Evolutionary conservation across 1,284 basidiomycete genomes (phyloP), one percentile per base, ranked within the genome.

Genomic region (Ceratobasidium sp.): DNA sequence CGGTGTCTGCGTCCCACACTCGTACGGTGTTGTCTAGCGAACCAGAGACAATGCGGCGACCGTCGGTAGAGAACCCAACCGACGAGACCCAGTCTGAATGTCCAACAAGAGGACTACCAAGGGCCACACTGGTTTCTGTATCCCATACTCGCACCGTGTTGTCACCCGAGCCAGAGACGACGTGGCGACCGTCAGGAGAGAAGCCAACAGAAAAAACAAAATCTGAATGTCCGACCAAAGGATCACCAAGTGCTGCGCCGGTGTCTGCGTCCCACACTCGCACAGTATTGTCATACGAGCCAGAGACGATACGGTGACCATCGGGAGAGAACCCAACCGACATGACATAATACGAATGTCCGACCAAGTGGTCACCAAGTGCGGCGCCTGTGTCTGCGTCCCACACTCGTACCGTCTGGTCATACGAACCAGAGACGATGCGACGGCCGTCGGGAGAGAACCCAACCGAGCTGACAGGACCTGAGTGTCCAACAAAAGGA

Each of bases 281-380:
- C 28, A 59, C 8, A 11, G 57, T 59, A 18, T 35, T 28, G 23
- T 59, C 57, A 38, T 28, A 41, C 11, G 61, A 63, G 13, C 61
- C 61, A 32, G 61, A 63, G 23, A 35, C 61, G 13, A 63, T 63
- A 11, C 13, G 21, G 16, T 41, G 49, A 18, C 71, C 61, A 46
- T 73, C 59, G 14, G 70, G 70, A n/a, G 73, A 74, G 30, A 72
- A 73, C n/a, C 38, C 30, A 58, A 66, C 59, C 21, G 44, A 73
- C 7, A 4, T 28, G n/a, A 74, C 61, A 2, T 11, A 26, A 28
- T 44, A 43, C 18, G 71, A 54, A 55, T 74, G 73, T 7, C 73
- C 61, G 13, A 64, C 18, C 18, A 73, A 9, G 5, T 59, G 43
- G 18, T 58, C 43, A 14, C 30, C 35, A 9, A 59, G 8, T 30